These are phyloP conservation scores for Ophiostoma angusticollis DNA, from an alignment of 2,329 filamentous ascomycete species.

Conservation along the genomic window DNA sequence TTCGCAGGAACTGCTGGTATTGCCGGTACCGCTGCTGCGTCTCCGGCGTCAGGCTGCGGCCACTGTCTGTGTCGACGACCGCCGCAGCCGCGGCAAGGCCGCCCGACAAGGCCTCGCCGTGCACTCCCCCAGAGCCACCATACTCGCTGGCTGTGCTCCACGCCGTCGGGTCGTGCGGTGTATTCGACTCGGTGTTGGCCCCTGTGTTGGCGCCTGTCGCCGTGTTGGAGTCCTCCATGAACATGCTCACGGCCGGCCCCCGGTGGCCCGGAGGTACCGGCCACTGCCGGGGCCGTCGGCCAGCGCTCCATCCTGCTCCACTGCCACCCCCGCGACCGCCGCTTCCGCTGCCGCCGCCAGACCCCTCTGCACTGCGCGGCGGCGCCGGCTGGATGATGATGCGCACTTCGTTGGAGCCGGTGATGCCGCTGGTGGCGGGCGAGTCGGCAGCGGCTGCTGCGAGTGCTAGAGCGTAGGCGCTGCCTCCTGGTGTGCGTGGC, in stretches of 20 bases:
- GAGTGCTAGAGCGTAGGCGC: no score
- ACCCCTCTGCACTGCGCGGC: no score
- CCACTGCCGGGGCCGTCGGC: conserved; percentile 16
- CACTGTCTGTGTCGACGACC: no score
- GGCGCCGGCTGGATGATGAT: conserved; percentile 21
- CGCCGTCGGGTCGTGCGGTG: conserved; percentile 12
- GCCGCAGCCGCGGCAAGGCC: no score
- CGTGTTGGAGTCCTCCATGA: conserved; percentile 14
- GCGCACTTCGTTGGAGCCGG: conserved; percentile 17
- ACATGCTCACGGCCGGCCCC: conserved; percentile 17
- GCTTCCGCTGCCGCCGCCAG: conserved; percentile 3
- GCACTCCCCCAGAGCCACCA: no score
- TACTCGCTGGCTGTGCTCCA: conserved; percentile 22
- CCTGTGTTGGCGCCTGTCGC: conserved; percentile 10
- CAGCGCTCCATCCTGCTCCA: neutral
- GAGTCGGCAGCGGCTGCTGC: conserved; percentile 1
- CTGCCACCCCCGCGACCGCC: conserved; percentile 12
- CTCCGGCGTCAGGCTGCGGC: conserved; percentile 25
- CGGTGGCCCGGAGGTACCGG: conserved; percentile 19
- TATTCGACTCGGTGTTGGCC: neutral
- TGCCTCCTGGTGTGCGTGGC: conserved; percentile 23
- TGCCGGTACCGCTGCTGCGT: conserved; percentile 3
- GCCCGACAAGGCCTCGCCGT: no score
- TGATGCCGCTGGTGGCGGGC: conserved; percentile 7
- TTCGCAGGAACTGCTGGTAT: conserved; percentile 15